phyloP scores from a whole-genome alignment of 1,284 basidiomycete species.

The Microbotryomycetes sp. region DNA sequence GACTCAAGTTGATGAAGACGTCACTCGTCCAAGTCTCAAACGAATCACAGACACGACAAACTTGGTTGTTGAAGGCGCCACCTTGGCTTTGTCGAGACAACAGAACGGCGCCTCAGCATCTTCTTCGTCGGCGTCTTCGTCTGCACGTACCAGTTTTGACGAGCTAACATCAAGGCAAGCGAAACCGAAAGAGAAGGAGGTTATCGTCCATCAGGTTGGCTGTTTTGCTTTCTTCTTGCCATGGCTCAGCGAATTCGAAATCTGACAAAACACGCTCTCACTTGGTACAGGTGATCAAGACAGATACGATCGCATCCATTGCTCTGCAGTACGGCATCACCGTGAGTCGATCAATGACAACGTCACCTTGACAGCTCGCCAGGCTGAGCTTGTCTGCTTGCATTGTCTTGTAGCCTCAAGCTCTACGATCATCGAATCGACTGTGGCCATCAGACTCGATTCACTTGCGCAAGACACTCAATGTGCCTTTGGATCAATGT shows the following conservation, averaged over 20 bases:
- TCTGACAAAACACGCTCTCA: not conserved
- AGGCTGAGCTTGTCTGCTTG: not conserved
- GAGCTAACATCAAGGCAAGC: not conserved
- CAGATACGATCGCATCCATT: constrained; percentile 74
- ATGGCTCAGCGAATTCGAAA: not conserved
- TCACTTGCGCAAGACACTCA: constrained; percentile 70
- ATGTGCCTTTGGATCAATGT: constrained; percentile 57
- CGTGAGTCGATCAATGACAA: constrained; percentile 43
- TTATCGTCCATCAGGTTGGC: constrained; percentile 46
- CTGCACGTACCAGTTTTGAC: not conserved
- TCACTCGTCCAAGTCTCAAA: constrained; percentile 21
- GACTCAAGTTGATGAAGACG: constrained; percentile 6
- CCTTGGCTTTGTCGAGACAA: not conserved
- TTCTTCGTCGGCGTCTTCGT: not conserved
- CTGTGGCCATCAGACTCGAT: constrained; percentile 85
- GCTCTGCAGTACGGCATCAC: constrained; percentile 79
- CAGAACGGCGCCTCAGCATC: not conserved
- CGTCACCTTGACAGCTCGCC: not conserved
- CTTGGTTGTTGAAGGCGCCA: not conserved
- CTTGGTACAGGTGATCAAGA: constrained; percentile 53
- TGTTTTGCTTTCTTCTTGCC: not conserved
- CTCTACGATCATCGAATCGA: constrained; percentile 78
- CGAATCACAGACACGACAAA: constrained; percentile 7
- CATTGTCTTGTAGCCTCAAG: constrained; percentile 47
- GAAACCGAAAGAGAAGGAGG: constrained; percentile 40